These are phyloP conservation scores for Senecio squalidus DNA, from an alignment of 140 eudicot genomes.

Conservation along the genomic window DNA sequence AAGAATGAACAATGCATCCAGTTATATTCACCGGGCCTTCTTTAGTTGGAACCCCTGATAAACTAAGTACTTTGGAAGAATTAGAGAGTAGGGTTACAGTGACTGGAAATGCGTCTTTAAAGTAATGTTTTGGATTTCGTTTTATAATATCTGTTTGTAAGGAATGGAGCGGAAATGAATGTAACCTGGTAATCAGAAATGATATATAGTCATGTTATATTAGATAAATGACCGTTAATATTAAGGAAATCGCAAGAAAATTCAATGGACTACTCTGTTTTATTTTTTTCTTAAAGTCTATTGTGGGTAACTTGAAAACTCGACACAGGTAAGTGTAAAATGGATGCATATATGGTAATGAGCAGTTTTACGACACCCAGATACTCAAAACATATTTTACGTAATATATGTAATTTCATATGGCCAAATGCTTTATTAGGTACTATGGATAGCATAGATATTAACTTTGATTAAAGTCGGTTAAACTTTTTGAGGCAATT, in stretches of 20 bases:
- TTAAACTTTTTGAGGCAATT: neutral
- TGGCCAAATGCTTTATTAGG: too few species aligned
- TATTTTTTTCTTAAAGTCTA: too few species aligned
- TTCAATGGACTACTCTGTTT: too few species aligned
- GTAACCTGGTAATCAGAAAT: slow-evolving; percentile 53
- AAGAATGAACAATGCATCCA: slow-evolving; percentile 90
- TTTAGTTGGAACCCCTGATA: slow-evolving; percentile 88
- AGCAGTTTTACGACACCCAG: too few species aligned
- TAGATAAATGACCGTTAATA: neutral
- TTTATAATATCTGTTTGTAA: slow-evolving; percentile 78
- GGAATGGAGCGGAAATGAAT: slow-evolving; percentile 84
- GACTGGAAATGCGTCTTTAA: slow-evolving; percentile 87
- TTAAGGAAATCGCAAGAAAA: neutral
- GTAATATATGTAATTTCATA: too few species aligned
- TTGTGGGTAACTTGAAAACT: too few species aligned
- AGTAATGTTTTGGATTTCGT: slow-evolving; percentile 64
- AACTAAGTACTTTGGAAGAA: slow-evolving; percentile 70
- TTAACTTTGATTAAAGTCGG: neutral
- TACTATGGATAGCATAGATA: too few species aligned
- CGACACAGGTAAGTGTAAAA: too few species aligned
- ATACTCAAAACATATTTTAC: too few species aligned
- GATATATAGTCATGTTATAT: neutral
- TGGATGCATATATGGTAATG: too few species aligned
- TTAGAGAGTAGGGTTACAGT: slow-evolving; percentile 70
- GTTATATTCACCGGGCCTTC: slow-evolving; percentile 70